phyloP scores from a whole-genome alignment of 805 yeast species.

The Saturnispora hagleri region DNA sequence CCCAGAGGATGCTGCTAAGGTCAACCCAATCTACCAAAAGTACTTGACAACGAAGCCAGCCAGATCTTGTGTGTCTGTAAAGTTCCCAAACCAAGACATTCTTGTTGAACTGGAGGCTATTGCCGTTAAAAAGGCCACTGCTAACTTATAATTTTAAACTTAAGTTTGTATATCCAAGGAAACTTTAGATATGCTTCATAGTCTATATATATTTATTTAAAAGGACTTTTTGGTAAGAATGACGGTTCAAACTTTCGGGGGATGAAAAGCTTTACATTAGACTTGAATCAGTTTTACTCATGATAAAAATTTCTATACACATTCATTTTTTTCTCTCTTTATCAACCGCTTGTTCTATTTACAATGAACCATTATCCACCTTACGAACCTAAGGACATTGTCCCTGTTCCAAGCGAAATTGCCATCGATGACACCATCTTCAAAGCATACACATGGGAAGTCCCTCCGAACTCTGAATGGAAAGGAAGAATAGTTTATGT shows the following conservation, averaged over 20 bases:
- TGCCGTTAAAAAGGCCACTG: constrained; percentile 22
- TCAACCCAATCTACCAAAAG: constrained; percentile 39
- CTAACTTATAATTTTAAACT: constrained; percentile 13
- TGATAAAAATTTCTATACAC: background rate
- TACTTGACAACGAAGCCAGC: constrained; percentile 43
- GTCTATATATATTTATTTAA: background rate
- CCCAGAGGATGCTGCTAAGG: constrained; percentile 31
- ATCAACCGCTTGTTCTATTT: background rate
- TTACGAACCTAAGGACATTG: constrained; percentile 6
- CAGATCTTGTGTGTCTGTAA: constrained; percentile 43
- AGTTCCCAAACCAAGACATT: constrained; percentile 40
- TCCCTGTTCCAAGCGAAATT: constrained; percentile 6
- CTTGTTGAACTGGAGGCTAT: constrained; percentile 46
- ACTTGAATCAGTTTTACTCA: background rate
- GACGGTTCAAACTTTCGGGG: background rate
- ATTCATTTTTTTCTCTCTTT: background rate
- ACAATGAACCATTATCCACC: constrained; percentile 9
- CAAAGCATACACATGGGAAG: constrained; percentile 16
- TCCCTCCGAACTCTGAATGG: constrained; percentile 10
- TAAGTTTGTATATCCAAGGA: background rate
- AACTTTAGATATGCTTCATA: background rate
- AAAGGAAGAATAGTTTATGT: constrained; percentile 52
- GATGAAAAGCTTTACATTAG: background rate
- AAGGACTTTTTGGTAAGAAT: background rate
- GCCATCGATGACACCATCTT: constrained; percentile 18